A percentile compares a stretch with the other conserved stretches of the same genome.
Evolutionary conservation across 164 flowering plant genomes (phyloP).

Genomic region (Aristolochia contorta): DNA sequence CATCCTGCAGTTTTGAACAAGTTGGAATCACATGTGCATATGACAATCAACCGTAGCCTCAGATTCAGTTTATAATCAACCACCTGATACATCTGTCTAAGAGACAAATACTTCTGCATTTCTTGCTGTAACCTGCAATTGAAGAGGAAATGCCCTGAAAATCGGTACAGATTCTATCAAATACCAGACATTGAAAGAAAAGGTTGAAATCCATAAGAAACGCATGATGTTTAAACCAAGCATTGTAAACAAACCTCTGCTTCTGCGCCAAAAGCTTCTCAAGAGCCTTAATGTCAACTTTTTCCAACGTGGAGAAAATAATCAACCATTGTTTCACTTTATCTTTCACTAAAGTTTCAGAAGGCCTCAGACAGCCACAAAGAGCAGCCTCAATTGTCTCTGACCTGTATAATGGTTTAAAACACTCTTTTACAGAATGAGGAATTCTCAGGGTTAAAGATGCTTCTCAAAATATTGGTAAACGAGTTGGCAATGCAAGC

Average conservation of each 20-base stretch:
- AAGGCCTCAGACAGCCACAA: slow-evolving; percentile 55
- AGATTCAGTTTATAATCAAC: slow-evolving; percentile 9
- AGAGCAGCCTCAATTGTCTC: slow-evolving; percentile 68
- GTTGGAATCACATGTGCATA: slow-evolving; percentile 3
- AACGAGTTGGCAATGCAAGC: too few relatives aligned
- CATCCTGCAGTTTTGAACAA: slow-evolving; percentile 45
- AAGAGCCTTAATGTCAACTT: slow-evolving; percentile 85
- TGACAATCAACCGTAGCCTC: slow-evolving; percentile 2
- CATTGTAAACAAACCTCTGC: slow-evolving; percentile 53
- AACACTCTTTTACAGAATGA: not conserved
- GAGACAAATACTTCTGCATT: slow-evolving; percentile 82
- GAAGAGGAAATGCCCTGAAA: slow-evolving; percentile 35
- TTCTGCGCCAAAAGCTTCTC: slow-evolving; percentile 89
- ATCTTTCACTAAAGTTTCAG: slow-evolving; percentile 47
- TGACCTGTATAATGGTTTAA: slow-evolving; percentile 45
- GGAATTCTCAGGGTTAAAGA: too few relatives aligned
- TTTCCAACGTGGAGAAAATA: slow-evolving; percentile 64
- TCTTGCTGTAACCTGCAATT: slow-evolving; percentile 92
- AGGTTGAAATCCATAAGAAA: not conserved
- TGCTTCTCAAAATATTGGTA: too few relatives aligned
- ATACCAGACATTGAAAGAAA: slow-evolving; percentile 14
- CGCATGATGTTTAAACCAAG: slow-evolving; percentile 16
- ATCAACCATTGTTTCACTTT: slow-evolving; percentile 64
- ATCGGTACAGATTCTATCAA: slow-evolving; percentile 27
- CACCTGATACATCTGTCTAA: slow-evolving; percentile 75